Percentiles rank a stretch among this genome's conserved stretches.
Evolutionary conservation across 495 filamentous ascomycete species (phyloP).

Genomic region (Penicillium pancosmium): DNA sequence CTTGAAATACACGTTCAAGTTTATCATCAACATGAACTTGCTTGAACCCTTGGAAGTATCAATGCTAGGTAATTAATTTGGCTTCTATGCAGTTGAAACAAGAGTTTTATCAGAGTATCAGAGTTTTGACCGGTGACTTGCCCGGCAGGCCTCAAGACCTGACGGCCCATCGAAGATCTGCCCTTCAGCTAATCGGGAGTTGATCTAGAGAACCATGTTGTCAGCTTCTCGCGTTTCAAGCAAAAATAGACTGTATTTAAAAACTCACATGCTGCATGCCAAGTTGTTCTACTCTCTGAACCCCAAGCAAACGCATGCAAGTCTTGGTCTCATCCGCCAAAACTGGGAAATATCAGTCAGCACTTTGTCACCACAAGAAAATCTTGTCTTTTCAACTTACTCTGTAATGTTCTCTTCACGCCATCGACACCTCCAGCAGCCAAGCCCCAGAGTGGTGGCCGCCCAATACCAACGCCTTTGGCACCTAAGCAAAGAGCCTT

Average conservation of each 20-base stretch:
- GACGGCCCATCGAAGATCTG: constrained; percentile 75
- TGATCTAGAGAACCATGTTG: constrained; percentile 56
- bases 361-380: not conserved
- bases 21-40: too few relatives aligned
- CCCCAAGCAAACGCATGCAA: constrained; percentile 82
- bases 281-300: constrained; percentile 67
- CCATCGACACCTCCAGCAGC: constrained; percentile 80
- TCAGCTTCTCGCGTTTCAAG: not conserved
- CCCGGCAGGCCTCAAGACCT: constrained; percentile 45
- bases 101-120: constrained; percentile 2
- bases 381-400: constrained; percentile 48
- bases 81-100: too few relatives aligned
- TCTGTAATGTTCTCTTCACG: constrained; percentile 80
- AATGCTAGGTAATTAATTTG: too few relatives aligned
- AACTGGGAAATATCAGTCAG: constrained; percentile 50
- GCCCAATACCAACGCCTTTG: constrained; percentile 81
- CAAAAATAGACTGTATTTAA: not conserved
- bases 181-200: constrained; percentile 69
- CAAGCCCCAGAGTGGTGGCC: constrained; percentile 78
- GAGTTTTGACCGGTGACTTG: constrained; percentile 12
- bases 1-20: too few relatives aligned
- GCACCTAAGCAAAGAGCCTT: constrained; percentile 90
- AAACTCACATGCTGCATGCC: constrained; percentile 70
- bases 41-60: too few relatives aligned
- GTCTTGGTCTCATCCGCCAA: constrained; percentile 81